These are phyloP conservation scores for Tirmania nivea DNA, from an alignment of 495 filamentous ascomycete genomes.

Conservation along the genomic window DNA sequence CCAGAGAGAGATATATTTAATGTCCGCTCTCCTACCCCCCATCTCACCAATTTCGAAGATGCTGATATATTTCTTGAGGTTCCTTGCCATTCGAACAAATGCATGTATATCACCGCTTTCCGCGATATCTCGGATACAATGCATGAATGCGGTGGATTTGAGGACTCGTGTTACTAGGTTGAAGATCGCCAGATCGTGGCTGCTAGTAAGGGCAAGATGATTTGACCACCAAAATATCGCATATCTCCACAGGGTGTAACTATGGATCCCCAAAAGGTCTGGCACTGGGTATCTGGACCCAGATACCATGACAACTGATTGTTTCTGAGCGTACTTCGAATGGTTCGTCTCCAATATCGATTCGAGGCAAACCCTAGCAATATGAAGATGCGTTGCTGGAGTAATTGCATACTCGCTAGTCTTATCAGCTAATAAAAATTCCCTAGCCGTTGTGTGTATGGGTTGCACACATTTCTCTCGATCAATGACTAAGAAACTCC, in stretches of 20 bases:
- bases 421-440: constrained; percentile 18
- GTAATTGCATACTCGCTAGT: constrained; percentile 13
- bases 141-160: constrained; percentile 1
- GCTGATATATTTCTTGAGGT: neutral
- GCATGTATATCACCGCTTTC: neutral
- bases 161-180: constrained; percentile 2
- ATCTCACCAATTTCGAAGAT: neutral
- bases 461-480: constrained; percentile 18
- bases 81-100: neutral
- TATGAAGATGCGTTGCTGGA: constrained; percentile 12
- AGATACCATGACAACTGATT: constrained; percentile 1
- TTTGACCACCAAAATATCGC: neutral
- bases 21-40: neutral
- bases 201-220: neutral
- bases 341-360: constrained; percentile 2
- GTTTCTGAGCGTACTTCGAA: neutral
- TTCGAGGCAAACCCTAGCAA: constrained; percentile 7
- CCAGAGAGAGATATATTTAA: constrained; percentile 22
- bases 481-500: constrained; percentile 24
- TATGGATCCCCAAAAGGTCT: neutral
- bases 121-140: neutral
- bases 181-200: neutral
- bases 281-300: constrained; percentile 1
- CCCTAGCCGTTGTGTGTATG: constrained; percentile 26
- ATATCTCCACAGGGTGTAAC: constrained; percentile 3